Evolutionary conservation across 495 filamentous ascomycete genomes (phyloP), one percentile per base, ranked within the genome.

Genomic region (Xylaria palmicola): DNA sequence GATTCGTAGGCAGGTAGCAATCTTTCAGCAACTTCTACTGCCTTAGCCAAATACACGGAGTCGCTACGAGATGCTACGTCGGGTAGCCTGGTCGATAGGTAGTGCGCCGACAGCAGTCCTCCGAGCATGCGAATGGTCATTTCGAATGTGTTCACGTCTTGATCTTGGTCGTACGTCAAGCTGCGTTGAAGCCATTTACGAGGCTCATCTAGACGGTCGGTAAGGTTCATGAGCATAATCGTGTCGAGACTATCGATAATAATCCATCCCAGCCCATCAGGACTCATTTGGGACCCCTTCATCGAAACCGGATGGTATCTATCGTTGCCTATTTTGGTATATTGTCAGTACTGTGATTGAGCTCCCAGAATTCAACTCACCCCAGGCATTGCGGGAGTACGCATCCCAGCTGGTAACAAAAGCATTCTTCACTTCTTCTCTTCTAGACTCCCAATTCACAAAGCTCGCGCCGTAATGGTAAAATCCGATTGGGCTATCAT

Each of bases 121-220:
- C 90, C 90, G 20, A 93, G 74, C 88, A 93, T 91, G 47, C 90
- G 86, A 59, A 92, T 93, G 4, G 89, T 92, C 1, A 86, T 92
- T 68, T 93, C 90, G 68, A 93, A 93, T 0, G 88, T 91, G 68
- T 85, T 92, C 39, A 93, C 89, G 62, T 92, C 87, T 48, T 89
- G 86, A 59, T 91, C 77, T 64, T 90, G 86, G 56, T 90, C 77
- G 67, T 90, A 92, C 48, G 77, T 78, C 29, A 92, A 75, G 7
- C 82, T 86, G n/a, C 84, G 83, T 29, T 86, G 76, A 39, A 93
- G 84, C 90, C 90, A 93, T 65, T 90, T 80, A 8, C 88, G 81
- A 30, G 90, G 87, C 66, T 90, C 85, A 41, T 79, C 80, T 19
- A 93, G 79, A 50, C 87, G 83, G 17, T 82, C 85, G 13, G 89